Evolutionary conservation across 345 rosid genomes (phyloP).

Genomic region (Lepidium sativum): DNA sequence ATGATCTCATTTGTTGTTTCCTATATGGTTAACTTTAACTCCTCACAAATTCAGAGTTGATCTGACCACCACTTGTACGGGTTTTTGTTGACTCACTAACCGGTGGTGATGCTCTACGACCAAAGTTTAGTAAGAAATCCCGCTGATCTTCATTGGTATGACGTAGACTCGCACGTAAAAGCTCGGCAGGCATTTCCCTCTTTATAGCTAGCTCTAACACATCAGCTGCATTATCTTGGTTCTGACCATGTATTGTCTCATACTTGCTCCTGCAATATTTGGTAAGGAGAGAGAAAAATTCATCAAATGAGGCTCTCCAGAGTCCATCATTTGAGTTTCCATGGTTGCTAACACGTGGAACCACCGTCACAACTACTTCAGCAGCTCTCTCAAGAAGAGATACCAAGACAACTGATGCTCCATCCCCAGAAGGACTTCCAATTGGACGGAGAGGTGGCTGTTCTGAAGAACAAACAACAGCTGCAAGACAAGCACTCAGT

Average conservation of each 20-base stretch:
- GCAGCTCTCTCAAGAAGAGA: slow-evolving; percentile 86
- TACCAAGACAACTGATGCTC: slow-evolving; percentile 67
- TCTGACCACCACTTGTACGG: slow-evolving; percentile 35
- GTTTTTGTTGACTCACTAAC: slow-evolving; percentile 26
- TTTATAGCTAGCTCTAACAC: slow-evolving; percentile 58
- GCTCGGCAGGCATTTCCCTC: slow-evolving; percentile 95
- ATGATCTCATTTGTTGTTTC: slow-evolving; percentile 6
- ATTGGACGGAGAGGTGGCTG: slow-evolving; percentile 96
- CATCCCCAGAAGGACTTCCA: slow-evolving; percentile 84
- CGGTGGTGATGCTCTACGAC: slow-evolving; percentile 44
- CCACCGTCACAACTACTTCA: slow-evolving; percentile 34
- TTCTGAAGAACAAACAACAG: slow-evolving; percentile 94
- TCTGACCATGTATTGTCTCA: slow-evolving; percentile 56
- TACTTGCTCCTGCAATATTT: slow-evolving; percentile 89
- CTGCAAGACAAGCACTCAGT: slow-evolving; percentile 87
- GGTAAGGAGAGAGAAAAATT: slow-evolving; percentile 74
- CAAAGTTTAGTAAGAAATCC: slow-evolving; percentile 61
- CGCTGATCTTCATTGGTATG: slow-evolving; percentile 79
- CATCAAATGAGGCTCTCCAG: slow-evolving; percentile 95
- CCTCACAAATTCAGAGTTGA: slow-evolving; percentile 61
- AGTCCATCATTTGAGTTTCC: slow-evolving; percentile 52
- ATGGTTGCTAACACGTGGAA: slow-evolving; percentile 34
- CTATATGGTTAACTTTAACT: slow-evolving; percentile 27
- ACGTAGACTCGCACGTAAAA: slow-evolving; percentile 83
- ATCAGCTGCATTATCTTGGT: slow-evolving; percentile 36